phyloP scores from a whole-genome alignment of 148 eudicot genomes.

The Beta vulgaris region DNA sequence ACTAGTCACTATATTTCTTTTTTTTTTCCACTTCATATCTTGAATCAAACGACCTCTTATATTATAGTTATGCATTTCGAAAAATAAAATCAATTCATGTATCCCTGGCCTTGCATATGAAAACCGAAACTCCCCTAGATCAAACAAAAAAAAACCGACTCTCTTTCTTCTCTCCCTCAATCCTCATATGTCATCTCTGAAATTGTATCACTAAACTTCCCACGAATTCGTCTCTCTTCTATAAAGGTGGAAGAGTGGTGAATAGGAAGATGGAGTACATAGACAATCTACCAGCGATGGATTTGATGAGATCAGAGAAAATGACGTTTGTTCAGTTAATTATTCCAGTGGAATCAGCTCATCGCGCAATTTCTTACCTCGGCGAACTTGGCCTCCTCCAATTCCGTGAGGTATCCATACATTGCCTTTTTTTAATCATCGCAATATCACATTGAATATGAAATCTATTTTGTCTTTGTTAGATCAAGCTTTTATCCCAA shows the following conservation, averaged over 20 bases:
- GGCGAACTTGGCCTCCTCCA: constrained; percentile 95
- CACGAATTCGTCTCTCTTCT: neutral
- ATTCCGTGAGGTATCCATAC: constrained; percentile 94
- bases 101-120: too few relatives aligned
- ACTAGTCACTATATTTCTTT: too few relatives aligned
- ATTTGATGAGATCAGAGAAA: constrained; percentile 99
- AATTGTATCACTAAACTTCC: neutral
- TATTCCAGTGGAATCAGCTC: constrained; percentile 91
- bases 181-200: neutral
- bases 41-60: too few relatives aligned
- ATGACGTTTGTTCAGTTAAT: constrained; percentile 87
- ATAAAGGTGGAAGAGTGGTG: constrained; percentile 13
- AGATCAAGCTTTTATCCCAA: too few relatives aligned
- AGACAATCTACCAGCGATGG: constrained; percentile 71
- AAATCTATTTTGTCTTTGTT: too few relatives aligned
- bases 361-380: constrained; percentile 86
- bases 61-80: too few relatives aligned
- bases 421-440: too few relatives aligned
- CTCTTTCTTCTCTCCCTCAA: neutral
- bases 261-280: constrained; percentile 73
- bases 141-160: too few relatives aligned
- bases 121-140: too few relatives aligned
- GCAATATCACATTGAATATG: too few relatives aligned
- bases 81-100: too few relatives aligned
- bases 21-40: too few relatives aligned